A percentile compares a stretch with the other conserved stretches of the same genome.
These are phyloP conservation scores for Fusarium papillatum DNA, from an alignment of 2,329 filamentous ascomycete species.

Conservation along the genomic window DNA sequence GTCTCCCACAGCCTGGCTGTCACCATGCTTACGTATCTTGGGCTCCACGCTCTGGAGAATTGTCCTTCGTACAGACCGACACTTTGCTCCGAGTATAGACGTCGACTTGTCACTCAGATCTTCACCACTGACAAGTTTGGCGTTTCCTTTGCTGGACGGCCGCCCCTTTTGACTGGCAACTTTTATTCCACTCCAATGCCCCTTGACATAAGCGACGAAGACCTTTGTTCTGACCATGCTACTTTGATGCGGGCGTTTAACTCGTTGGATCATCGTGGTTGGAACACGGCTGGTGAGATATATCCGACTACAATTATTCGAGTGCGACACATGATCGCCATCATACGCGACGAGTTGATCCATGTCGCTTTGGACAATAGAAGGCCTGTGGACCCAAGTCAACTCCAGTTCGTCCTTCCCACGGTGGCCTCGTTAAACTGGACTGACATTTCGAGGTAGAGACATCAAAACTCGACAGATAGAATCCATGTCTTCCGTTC, in stretches of 20 bases:
- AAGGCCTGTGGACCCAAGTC: background rate
- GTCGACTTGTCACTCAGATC: conserved; percentile 3
- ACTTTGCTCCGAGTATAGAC: conserved; percentile 2
- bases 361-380: background rate
- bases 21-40: conserved; percentile 7
- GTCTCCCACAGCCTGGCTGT: conserved; percentile 4
- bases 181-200: background rate
- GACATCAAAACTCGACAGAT: background rate
- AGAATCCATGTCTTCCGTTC: background rate
- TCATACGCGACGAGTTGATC: conserved; percentile 7
- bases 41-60: background rate
- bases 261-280: background rate
- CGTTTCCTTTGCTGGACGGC: conserved; percentile 5
- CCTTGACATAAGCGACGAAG: background rate
- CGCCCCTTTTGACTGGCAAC: background rate
- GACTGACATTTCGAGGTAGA: background rate
- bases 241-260: background rate
- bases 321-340: background rate
- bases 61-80: background rate
- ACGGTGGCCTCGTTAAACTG: background rate
- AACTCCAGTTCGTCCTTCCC: background rate
- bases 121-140: conserved; percentile 7
- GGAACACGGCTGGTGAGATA: background rate
- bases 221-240: background rate
- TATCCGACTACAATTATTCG: conserved; percentile 6